Conservation (phyloP, 495 filamentous ascomycete genomes). For the Aspergillus asperescens region DNA sequence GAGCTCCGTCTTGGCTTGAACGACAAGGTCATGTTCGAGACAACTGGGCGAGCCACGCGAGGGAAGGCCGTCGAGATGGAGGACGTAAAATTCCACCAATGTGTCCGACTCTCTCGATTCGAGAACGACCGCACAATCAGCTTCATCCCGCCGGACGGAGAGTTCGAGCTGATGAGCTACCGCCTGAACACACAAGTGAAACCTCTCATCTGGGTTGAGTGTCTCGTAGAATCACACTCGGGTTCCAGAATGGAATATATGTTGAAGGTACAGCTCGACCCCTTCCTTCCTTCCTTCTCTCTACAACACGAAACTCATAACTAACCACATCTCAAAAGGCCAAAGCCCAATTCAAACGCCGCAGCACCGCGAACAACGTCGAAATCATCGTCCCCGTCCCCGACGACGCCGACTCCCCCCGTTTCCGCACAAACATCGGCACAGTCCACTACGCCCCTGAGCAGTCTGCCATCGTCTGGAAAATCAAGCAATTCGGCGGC, state of each 20-base stretch:
- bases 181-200: constrained; percentile 98
- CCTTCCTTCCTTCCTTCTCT: neutral
- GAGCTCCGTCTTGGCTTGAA: constrained; percentile 92
- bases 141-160: constrained; percentile 97
- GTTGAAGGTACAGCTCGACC: constrained; percentile 61
- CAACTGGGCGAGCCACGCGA: constrained; percentile 86
- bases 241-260: constrained; percentile 96
- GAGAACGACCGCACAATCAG: constrained; percentile 99
- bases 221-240: constrained; percentile 90
- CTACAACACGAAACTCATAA: neutral
- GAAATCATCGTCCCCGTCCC: constrained; percentile 97
- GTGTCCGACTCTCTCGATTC: constrained; percentile 90
- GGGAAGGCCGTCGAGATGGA: constrained; percentile 99
- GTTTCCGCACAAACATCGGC: constrained; percentile 97
- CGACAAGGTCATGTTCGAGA: constrained; percentile 99
- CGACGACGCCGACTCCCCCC: constrained; percentile 92
- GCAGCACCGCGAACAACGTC: constrained; percentile 97
- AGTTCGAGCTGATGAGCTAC: constrained; percentile 99
- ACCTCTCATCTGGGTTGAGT: constrained; percentile 98
- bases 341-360: constrained; percentile 95
- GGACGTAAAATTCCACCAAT: constrained; percentile 99
- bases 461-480: constrained; percentile 97
- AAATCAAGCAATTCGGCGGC: constrained; percentile 99
- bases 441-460: constrained; percentile 98
- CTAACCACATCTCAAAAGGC: constrained; percentile 45